Base-by-base conservation (phyloP, 148 eudicot species). In the Rhododendron williamsianum region DNA sequence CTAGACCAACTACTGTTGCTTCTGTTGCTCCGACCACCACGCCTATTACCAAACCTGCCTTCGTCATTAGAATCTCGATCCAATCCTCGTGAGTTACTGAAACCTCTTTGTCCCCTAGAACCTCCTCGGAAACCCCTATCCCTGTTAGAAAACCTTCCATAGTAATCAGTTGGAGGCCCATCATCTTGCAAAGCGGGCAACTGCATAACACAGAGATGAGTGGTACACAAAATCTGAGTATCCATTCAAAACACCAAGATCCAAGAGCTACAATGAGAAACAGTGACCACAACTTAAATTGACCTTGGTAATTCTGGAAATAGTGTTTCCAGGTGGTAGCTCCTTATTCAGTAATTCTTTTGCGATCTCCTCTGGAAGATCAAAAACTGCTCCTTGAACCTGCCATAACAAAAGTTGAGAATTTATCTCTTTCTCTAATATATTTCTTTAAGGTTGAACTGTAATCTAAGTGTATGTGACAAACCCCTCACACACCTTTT, bases 111-210 rank as follows among this genome's bases (percentile, higher is more conserved):
- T 35, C 80, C 90, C 85, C 89, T 88, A 48, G 89, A 87, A 73
- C 91, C 92, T 81, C 95, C 91, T 36, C 92, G 89, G 38, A 76
- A 79, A 81, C 95, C 86, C 88, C 98, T 89, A 0, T 89, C 98
- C 54, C 91, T 89, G 87, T 86, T 87, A 35, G 96, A 95, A 87
- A 93, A 97, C 87, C 91, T 93, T 46, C 99, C 99, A 78, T 97
- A 97, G 88, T 65, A 88, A 81, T 97, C 99, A 83, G 92, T 84
- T 80, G 96, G 85, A 43, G 98, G 99, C 49, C 92, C 98, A 85
- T 97, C 96, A 77, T 97, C 99, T 94, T 97, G 98, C 92, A 97
- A 88, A 72, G 98, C 89, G 85, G 99, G 99, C 92, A 97, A 87
- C 99, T 97, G 94, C 89, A 91, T 54, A 84, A 52, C 67, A 87